phyloP scores from a whole-genome alignment of 2,329 filamentous ascomycete genomes.

The Nectriaceae sp. region DNA sequence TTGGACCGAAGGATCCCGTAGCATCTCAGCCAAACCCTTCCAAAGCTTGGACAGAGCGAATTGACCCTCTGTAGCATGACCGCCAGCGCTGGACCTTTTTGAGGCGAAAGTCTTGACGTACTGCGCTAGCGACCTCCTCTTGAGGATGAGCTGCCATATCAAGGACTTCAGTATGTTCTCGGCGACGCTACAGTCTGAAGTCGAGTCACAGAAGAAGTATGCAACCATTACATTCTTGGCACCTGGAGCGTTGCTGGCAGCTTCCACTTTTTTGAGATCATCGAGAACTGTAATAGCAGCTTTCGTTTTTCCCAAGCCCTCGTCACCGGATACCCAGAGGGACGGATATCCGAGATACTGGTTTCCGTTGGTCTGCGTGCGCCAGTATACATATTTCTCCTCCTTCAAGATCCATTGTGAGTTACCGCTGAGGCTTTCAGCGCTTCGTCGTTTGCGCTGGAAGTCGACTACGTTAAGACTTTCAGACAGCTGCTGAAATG shows the following conservation, averaged over 20 bases:
- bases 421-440: constrained; percentile 31
- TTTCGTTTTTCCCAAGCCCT: constrained; percentile 45
- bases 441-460: constrained; percentile 33
- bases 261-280: constrained; percentile 34
- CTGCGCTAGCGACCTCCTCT: constrained; percentile 34
- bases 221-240: constrained; percentile 32
- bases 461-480: constrained; percentile 36
- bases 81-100: no score
- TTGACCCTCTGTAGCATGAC: no score
- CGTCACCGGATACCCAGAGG: constrained; percentile 40
- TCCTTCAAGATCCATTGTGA: constrained; percentile 43
- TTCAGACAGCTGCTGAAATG: constrained; percentile 35
- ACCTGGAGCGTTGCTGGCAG: constrained; percentile 24
- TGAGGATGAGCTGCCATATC: constrained; percentile 38
- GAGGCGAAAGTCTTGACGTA: constrained; percentile 39
- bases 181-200: constrained; percentile 38
- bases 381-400: constrained; percentile 37
- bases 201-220: constrained; percentile 45
- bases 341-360: background rate
- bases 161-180: constrained; percentile 44
- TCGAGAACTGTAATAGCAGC: constrained; percentile 41
- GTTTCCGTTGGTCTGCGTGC: constrained; percentile 21
- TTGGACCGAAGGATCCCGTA: constrained; percentile 35
- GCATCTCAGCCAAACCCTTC: constrained; percentile 43
- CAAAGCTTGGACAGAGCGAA: constrained; percentile 33